Conservation (phyloP, 768 basidiomycete species). For the Chiua virens region DNA sequence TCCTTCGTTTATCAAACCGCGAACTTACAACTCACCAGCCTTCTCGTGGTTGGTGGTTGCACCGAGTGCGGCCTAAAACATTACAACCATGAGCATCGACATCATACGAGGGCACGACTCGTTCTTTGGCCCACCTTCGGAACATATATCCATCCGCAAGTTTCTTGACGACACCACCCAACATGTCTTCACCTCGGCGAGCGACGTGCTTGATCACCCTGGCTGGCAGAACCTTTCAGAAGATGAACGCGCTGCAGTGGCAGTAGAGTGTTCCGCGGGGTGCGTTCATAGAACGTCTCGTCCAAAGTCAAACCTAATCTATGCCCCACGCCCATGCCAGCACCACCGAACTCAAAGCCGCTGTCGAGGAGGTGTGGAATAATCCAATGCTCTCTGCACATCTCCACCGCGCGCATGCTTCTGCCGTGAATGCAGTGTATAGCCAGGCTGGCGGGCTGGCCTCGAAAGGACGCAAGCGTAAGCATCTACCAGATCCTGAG, state of each 20-base stretch:
- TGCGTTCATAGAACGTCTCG: slow-evolving; percentile 11
- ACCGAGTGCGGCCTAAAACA: no score
- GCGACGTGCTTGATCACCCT: slow-evolving; percentile 11
- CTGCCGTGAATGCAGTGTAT: slow-evolving; percentile 38
- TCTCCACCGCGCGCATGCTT: slow-evolving; percentile 53
- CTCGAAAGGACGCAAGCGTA: slow-evolving; percentile 35
- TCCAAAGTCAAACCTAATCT: neutral
- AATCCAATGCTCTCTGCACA: slow-evolving; percentile 59
- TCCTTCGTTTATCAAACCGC: no score
- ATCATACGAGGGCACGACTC: slow-evolving; percentile 42
- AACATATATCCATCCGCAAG: slow-evolving; percentile 45
- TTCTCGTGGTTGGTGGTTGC: no score
- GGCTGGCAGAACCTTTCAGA: slow-evolving; percentile 26
- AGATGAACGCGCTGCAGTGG: slow-evolving; percentile 31
- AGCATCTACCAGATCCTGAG: slow-evolving; percentile 27
- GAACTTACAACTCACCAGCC: no score
- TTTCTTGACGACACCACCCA: slow-evolving; percentile 41
- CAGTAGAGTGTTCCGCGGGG: slow-evolving; percentile 43
- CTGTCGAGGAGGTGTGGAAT: slow-evolving; percentile 48
- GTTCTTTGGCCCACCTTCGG: slow-evolving; percentile 65
- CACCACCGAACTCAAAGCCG: slow-evolving; percentile 48
- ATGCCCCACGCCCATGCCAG: slow-evolving; percentile 34
- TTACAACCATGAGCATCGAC: slow-evolving; percentile 19
- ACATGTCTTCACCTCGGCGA: slow-evolving; percentile 6
- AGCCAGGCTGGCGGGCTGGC: slow-evolving; percentile 33